Evolutionary conservation across 306 rosid species (phyloP).

Genomic region (Betula pendula): DNA sequence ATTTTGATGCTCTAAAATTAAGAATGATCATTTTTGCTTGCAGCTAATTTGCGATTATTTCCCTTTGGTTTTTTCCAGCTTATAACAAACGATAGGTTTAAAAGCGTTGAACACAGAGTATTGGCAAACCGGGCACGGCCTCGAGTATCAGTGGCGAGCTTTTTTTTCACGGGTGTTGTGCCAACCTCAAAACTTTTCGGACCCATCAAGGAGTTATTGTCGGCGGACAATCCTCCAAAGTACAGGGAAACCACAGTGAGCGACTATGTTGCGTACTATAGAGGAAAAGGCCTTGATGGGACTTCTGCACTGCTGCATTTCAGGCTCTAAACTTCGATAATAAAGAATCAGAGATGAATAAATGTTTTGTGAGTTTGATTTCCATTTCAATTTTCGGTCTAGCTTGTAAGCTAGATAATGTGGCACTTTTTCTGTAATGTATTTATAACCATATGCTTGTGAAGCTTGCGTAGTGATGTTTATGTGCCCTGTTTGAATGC

Average conservation of each 20-base stretch:
- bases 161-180: background rate
- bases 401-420: too few species aligned
- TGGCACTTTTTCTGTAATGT: background rate
- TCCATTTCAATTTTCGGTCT: too few species aligned
- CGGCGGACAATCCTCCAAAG: conserved; percentile 21
- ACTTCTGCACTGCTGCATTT: conserved; percentile 2
- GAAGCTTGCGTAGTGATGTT: background rate
- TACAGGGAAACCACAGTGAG: conserved; percentile 15
- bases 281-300: background rate
- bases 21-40: background rate
- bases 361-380: too few species aligned
- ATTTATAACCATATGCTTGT: background rate
- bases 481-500: background rate
- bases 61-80: conserved; percentile 3
- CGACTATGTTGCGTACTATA: background rate
- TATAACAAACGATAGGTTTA: conserved; percentile 35
- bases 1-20: background rate
- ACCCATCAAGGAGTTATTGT: conserved; percentile 27
- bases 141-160: conserved; percentile 16
- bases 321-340: background rate
- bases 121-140: conserved; percentile 19
- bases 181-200: background rate
- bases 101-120: conserved; percentile 31
- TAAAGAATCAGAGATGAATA: too few species aligned
- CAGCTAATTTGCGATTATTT: background rate